These are phyloP conservation scores for Fusarium phyllophilum DNA, from an alignment of 2,329 filamentous ascomycete species.

Conservation along the genomic window DNA sequence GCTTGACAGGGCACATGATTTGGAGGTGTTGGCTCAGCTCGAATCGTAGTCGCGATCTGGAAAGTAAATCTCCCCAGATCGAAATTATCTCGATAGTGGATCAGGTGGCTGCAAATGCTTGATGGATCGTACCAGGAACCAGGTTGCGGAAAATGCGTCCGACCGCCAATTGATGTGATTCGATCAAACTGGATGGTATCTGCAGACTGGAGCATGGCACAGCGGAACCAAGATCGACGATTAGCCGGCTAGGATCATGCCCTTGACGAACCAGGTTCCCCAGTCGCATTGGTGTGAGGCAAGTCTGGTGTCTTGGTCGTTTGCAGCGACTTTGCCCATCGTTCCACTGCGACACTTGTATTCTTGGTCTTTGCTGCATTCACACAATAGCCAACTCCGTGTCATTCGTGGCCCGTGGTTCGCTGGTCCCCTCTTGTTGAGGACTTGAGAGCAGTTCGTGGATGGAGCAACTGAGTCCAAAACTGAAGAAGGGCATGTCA, in stretches of 20 bases:
- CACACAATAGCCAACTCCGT: not conserved
- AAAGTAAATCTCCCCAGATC: conserved; percentile 33
- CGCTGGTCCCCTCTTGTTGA: not conserved
- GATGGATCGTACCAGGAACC: conserved; percentile 32
- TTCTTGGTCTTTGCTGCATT: not conserved
- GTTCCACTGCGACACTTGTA: not conserved
- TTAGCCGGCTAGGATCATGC: conserved; percentile 1
- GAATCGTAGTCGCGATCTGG: conserved; percentile 28
- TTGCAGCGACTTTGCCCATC: not conserved
- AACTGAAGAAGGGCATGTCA: conserved; percentile 18
- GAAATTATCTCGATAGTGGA: conserved; percentile 41
- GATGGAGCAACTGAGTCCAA: not conserved
- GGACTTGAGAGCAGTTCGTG: not conserved
- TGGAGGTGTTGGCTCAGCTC: conserved; percentile 8
- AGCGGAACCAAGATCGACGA: conserved; percentile 16
- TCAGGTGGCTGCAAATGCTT: conserved; percentile 31
- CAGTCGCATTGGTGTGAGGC: conserved; percentile 1
- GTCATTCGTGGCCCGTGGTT: not conserved
- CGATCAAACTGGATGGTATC: conserved; percentile 12
- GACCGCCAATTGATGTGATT: not conserved
- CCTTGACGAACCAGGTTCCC: conserved; percentile 11
- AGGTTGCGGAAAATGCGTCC: conserved; percentile 19
- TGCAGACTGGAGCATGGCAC: conserved; percentile 10
- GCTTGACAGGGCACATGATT: not conserved
- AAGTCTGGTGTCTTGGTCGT: conserved; percentile 4